Evolutionary conservation across 2,329 filamentous ascomycete genomes (phyloP).

Genomic region (Zasmidium cellare): DNA sequence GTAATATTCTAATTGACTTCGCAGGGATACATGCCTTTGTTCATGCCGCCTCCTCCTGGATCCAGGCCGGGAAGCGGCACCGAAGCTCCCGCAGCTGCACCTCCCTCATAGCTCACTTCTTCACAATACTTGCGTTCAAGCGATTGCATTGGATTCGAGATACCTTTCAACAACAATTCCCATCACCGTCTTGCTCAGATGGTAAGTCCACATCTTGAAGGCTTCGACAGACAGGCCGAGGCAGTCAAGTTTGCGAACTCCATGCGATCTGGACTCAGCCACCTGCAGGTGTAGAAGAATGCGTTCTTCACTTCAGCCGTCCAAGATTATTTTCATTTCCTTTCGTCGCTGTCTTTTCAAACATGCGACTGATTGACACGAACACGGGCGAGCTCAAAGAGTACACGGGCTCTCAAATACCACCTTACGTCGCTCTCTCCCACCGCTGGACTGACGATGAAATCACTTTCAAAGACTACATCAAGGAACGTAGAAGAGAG

Average conservation of each 20-base stretch:
- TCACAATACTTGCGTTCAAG: not conserved
- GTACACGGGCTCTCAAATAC: constrained; percentile 5
- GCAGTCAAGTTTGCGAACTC: no score
- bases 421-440: constrained; percentile 24
- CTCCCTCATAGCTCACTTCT: not conserved
- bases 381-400: constrained; percentile 16
- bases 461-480: constrained; percentile 17
- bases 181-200: no score
- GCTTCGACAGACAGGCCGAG: no score
- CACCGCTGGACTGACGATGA: constrained; percentile 25
- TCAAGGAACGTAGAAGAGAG: constrained; percentile 5
- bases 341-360: no score
- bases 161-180: not conserved
- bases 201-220: no score
- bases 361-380: constrained; percentile 25
- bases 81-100: constrained; percentile 12
- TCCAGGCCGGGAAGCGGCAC: constrained; percentile 4
- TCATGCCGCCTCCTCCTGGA: constrained; percentile 49
- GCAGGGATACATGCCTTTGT: constrained; percentile 64
- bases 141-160: not conserved
- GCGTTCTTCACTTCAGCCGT: no score
- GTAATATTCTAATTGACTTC: constrained; percentile 39
- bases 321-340: no score
- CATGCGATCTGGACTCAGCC: no score
- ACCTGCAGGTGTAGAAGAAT: no score